These are phyloP conservation scores for Puccinia novopanici DNA, from an alignment of 1,284 basidiomycete species.

Conservation along the genomic window DNA sequence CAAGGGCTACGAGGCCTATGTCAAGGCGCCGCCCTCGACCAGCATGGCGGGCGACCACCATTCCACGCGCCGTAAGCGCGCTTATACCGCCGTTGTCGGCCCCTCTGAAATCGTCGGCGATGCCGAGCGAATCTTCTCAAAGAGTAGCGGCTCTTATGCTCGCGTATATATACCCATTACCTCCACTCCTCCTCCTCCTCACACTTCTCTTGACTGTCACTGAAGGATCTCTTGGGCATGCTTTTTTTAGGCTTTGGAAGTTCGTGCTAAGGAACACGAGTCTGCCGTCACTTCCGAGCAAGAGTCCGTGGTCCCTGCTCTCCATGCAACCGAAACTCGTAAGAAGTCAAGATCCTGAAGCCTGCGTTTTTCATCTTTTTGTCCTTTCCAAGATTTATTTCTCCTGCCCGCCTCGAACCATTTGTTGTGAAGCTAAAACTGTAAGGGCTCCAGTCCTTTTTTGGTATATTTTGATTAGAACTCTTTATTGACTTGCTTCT, in stretches of 20 bases:
- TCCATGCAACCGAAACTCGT: constrained; percentile 17
- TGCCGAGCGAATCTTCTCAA: constrained; percentile 49
- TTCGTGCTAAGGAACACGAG: constrained; percentile 43
- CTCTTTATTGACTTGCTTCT: too few relatives aligned
- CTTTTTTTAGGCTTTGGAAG: constrained; percentile 43
- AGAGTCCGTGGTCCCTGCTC: constrained; percentile 46
- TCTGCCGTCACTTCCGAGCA: constrained; percentile 50
- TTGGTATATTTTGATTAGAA: too few relatives aligned
- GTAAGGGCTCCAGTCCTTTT: too few relatives aligned
- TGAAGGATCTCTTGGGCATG: neutral
- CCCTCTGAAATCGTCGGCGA: constrained; percentile 47
- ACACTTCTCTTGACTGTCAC: neutral
- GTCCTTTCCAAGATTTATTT: too few relatives aligned
- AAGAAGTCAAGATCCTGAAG: constrained; percentile 28
- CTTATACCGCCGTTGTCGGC: constrained; percentile 19
- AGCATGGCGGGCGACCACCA: constrained; percentile 42
- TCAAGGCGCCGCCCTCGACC: constrained; percentile 49
- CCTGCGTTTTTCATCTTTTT: neutral
- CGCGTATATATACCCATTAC: too few relatives aligned
- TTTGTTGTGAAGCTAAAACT: neutral
- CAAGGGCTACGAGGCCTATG: constrained; percentile 51
- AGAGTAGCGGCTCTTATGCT: constrained; percentile 50
- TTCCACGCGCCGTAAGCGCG: constrained; percentile 42
- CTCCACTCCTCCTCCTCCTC: neutral
- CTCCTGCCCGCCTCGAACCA: too few relatives aligned